These are phyloP conservation scores for Coriaria nepalensis DNA, from an alignment of 306 rosid species.

Conservation along the genomic window DNA sequence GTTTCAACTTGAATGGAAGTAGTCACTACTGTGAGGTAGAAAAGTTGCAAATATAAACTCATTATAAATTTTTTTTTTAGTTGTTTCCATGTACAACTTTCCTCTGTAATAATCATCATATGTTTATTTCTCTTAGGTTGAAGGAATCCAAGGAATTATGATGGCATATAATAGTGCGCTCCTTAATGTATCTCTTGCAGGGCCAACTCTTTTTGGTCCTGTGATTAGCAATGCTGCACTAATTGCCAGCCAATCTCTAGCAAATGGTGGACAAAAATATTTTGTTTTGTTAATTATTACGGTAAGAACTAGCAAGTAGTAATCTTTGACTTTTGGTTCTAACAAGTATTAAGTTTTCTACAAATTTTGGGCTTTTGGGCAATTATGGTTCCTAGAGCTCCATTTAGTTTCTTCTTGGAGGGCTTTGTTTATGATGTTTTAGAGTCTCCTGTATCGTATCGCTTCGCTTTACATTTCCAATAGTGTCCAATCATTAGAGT, in stretches of 20 bases:
- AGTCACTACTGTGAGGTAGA: constrained; percentile 75
- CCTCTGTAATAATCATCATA: constrained; percentile 8
- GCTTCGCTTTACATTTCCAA: constrained; percentile 6
- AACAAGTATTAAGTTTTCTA: too few species aligned
- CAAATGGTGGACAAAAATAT: constrained; percentile 65
- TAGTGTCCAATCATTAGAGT: constrained; percentile 8
- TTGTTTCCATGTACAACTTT: constrained; percentile 9
- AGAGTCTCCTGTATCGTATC: too few species aligned
- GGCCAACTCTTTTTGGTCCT: constrained; percentile 99
- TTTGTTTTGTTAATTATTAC: constrained; percentile 88
- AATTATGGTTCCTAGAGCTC: too few species aligned
- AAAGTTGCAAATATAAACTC: constrained; percentile 17
- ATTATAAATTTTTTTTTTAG: constrained; percentile 16
- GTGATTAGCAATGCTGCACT: constrained; percentile 75
- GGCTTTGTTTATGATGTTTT: too few species aligned
- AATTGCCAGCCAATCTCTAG: constrained; percentile 91
- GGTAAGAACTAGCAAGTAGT: constrained; percentile 32
- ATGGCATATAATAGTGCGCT: constrained; percentile 90
- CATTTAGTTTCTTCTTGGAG: too few species aligned
- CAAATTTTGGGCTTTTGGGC: too few species aligned
- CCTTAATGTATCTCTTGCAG: constrained; percentile 93
- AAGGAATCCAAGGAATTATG: constrained; percentile 97
- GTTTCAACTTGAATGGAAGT: constrained; percentile 98
- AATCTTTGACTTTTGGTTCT: constrained; percentile 5
- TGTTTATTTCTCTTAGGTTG: constrained; percentile 56